Conservation (phyloP, 805 yeast species). For the Isabelozyma rhagii region DNA sequence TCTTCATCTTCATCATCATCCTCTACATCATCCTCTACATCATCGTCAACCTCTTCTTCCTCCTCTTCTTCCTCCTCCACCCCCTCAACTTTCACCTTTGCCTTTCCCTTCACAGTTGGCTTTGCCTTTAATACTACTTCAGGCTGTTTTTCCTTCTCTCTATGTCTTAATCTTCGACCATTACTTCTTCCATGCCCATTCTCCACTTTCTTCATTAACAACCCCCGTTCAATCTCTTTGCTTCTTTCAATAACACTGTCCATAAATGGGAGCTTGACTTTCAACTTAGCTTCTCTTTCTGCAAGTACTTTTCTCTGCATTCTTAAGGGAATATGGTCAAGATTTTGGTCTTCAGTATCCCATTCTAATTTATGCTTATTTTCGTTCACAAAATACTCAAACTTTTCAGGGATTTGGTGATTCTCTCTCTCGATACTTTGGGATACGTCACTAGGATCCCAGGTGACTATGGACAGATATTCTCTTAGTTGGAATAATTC, state of each 20-base stretch:
- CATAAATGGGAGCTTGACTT: slow-evolving; percentile 35
- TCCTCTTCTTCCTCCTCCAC: background rate
- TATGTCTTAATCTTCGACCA: background rate
- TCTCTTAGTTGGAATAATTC: slow-evolving; percentile 64
- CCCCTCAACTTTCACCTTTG: background rate
- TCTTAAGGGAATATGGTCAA: slow-evolving; percentile 35
- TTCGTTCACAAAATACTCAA: slow-evolving; percentile 25
- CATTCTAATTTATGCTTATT: slow-evolving; percentile 27
- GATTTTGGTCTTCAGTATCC: slow-evolving; percentile 24
- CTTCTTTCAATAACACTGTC: slow-evolving; percentile 24
- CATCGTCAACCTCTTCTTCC: slow-evolving; percentile 3
- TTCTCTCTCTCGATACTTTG: slow-evolving; percentile 5
- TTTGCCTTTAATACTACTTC: background rate
- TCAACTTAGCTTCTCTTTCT: slow-evolving; percentile 28
- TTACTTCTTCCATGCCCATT: background rate
- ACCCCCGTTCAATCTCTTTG: slow-evolving; percentile 11
- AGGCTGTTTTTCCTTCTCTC: background rate
- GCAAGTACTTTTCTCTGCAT: slow-evolving; percentile 35
- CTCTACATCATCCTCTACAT: slow-evolving; percentile 5
- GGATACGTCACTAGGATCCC: slow-evolving; percentile 52
- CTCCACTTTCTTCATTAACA: background rate
- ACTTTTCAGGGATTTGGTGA: slow-evolving; percentile 29
- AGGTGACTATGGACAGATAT: slow-evolving; percentile 58
- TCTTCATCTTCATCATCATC: slow-evolving; percentile 8
- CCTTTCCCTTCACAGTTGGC: background rate